A percentile compares a stretch with the other conserved stretches of the same genome.
Evolutionary conservation across 2,329 filamentous ascomycete genomes (phyloP).

Genomic region (Macroventuria anomochaeta): DNA sequence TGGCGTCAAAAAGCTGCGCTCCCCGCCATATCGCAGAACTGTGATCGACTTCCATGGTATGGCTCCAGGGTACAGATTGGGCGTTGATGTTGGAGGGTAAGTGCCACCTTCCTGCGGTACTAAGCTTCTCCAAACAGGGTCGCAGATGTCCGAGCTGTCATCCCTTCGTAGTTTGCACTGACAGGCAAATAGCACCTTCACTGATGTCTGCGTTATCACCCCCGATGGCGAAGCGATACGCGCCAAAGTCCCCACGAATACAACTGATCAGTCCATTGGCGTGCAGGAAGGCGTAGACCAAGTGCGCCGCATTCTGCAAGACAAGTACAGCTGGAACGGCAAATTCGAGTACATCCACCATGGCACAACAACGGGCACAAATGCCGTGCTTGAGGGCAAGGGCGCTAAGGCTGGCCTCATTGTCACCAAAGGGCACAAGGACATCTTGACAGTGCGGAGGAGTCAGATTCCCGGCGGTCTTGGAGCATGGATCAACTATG

Average conservation of each 20-base stretch:
- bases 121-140: background rate
- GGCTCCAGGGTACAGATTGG: slow-evolving; percentile 41
- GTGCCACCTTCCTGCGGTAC: slow-evolving; percentile 12
- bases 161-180: slow-evolving; percentile 11
- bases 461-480: slow-evolving; percentile 61
- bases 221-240: slow-evolving; percentile 53
- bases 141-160: background rate
- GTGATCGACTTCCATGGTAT: slow-evolving; percentile 13
- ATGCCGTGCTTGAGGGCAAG: slow-evolving; percentile 59
- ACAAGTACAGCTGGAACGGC: slow-evolving; percentile 52
- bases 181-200: slow-evolving; percentile 52
- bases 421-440: slow-evolving; percentile 58
- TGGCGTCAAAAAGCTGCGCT: slow-evolving; percentile 3
- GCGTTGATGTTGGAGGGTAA: slow-evolving; percentile 46
- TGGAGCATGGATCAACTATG: slow-evolving; percentile 58
- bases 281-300: slow-evolving; percentile 56
- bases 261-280: slow-evolving; percentile 56
- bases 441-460: slow-evolving; percentile 55
- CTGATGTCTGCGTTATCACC: slow-evolving; percentile 57
- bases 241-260: slow-evolving; percentile 56
- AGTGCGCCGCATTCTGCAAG: slow-evolving; percentile 49
- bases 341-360: slow-evolving; percentile 59
- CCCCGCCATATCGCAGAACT: background rate
- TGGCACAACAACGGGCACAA: slow-evolving; percentile 58
- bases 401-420: slow-evolving; percentile 57